phyloP scores from a whole-genome alignment of 495 filamentous ascomycete species.

The Sporormia fimetaria region DNA sequence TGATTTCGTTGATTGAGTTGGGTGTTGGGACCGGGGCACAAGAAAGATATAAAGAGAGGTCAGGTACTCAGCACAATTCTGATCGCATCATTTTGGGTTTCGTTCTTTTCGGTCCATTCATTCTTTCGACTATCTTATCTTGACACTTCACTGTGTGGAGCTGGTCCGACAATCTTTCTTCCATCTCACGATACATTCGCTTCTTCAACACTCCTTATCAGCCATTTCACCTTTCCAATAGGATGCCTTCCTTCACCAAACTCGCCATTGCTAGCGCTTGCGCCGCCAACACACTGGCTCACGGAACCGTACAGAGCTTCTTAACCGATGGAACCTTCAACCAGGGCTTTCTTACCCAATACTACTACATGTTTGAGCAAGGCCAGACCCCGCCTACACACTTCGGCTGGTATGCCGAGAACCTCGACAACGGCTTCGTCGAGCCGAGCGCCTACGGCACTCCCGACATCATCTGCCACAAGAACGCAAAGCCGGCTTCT shows the following conservation, averaged over 20 bases:
- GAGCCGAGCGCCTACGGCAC: conserved; percentile 1
- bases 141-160: conserved; percentile 21
- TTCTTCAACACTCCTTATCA: conserved; percentile 4
- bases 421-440: conserved; percentile 22
- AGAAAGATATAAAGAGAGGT: no score
- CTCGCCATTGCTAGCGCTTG: conserved; percentile 6
- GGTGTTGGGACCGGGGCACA: no score
- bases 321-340: conserved; percentile 8
- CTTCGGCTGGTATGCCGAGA: conserved; percentile 17
- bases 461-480: conserved; percentile 23
- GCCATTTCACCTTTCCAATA: background rate
- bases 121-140: conserved; percentile 6
- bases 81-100: conserved; percentile 13
- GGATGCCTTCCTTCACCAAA: conserved; percentile 6
- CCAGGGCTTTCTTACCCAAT: conserved; percentile 10
- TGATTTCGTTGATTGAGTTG: no score
- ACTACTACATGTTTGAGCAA: conserved; percentile 14
- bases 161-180: conserved; percentile 14
- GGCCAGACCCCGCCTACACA: conserved; percentile 4
- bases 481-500: conserved; percentile 5
- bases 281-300: conserved; percentile 10
- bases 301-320: conserved; percentile 12
- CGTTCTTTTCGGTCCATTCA: conserved; percentile 8
- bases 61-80: no score
- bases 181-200: no score